Base-by-base conservation (phyloP, 2,329 filamentous ascomycete species). In the Trichophyton simii region DNA sequence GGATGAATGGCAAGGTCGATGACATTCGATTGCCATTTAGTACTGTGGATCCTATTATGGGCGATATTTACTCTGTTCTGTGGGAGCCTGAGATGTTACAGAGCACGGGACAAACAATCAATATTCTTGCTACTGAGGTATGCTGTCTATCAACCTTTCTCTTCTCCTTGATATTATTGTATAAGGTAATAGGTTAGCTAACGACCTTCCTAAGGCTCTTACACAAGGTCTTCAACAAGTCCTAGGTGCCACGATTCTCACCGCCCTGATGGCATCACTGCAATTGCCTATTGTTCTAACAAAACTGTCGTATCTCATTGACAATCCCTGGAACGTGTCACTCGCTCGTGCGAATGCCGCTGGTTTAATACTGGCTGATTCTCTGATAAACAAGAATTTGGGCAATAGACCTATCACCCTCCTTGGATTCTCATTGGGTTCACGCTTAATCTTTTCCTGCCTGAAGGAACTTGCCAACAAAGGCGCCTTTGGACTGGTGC, bases 11-110 rank as follows among this genome's bases (percentile, higher is more conserved):
- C 69, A 97, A 95, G 71, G 86, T 95, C 60, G 94, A 99, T 75
- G 94, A 99, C 72, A 91, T 99, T 58, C 88, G 94, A 63, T 76
- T 99, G 69, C 94, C 94, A 6, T 99, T 88, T 75, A 96, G 91
- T 77, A 99, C 95, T 0, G 87, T 99, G 5, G 91, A 99, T 72
- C 90, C 95, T 0, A 84, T 97, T 65, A 99, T 99, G 94, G 94
- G 94, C 11, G 94, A 99, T 71, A 86, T 99, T 15, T 99, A 99
- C 76, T 96, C 92, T 0, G 87, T 99, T 9, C 79, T 95, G 62
- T 99, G 94, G 91, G 94, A 99, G 73, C 95, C 94, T 2, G 94
- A 99, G 71, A 95, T 99, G 91, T 82, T 99, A 71, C 87, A 85
- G 68, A 96, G 90, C 74, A 99, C 96, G 87, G 94, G 94, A 82